Percentiles rank a stretch among this genome's conserved stretches.
Conservation (phyloP, 257 asterid species). For the Solanum verrucosum region DNA sequence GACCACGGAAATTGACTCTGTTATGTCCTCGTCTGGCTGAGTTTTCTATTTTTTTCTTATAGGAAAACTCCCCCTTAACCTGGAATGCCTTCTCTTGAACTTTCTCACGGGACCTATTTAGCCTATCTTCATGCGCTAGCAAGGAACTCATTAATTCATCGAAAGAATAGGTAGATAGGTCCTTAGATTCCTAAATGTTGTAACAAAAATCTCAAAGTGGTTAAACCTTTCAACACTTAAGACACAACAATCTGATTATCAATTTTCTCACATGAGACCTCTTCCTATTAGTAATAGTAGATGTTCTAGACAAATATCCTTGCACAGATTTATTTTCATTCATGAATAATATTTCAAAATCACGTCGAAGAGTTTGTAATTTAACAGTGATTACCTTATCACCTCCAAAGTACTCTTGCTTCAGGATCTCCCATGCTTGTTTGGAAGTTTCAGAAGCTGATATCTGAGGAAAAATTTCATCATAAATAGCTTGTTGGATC, state of each 20-base stretch:
- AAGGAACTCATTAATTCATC: neutral
- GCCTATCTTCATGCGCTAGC: neutral
- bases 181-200: no score
- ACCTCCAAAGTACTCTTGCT: neutral
- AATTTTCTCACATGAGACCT: no score
- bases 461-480: neutral
- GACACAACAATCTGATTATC: no score
- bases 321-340: no score
- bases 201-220: no score
- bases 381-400: neutral
- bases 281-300: no score
- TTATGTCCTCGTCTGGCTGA: neutral
- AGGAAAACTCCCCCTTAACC: neutral
- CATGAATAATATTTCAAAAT: neutral
- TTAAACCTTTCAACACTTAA: no score
- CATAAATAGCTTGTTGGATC: neutral
- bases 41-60: neutral
- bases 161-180: no score
- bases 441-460: neutral
- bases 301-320: no score
- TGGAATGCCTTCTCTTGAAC: neutral
- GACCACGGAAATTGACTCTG: neutral
- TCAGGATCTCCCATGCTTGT: neutral
- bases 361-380: neutral
- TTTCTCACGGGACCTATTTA: neutral